Evolutionary conservation across 1,284 basidiomycete species (phyloP).

Genomic region (Phellopilus nigrolimitatus): DNA sequence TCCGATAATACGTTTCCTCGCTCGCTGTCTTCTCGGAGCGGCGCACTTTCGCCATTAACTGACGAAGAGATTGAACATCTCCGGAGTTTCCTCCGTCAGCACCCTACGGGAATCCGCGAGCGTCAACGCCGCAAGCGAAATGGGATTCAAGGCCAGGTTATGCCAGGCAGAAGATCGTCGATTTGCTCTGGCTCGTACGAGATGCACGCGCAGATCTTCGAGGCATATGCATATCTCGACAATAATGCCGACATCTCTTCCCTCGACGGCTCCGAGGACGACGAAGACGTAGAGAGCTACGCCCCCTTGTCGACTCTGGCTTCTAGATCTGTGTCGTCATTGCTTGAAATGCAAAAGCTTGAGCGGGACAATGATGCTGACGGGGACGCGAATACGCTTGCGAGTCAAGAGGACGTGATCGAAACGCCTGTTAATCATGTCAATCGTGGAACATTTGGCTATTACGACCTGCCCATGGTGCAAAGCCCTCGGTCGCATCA

Average conservation of each 20-base stretch:
- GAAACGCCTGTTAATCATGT: constrained; percentile 6
- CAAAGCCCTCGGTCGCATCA: background rate
- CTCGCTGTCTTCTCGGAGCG: constrained; percentile 7
- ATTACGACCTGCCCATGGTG: constrained; percentile 13
- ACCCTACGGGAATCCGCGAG: constrained; percentile 14
- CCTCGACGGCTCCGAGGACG: constrained; percentile 7
- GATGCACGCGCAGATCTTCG: constrained; percentile 16
- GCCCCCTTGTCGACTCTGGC: constrained; percentile 8
- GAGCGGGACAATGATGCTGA: background rate
- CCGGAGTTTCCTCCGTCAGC: constrained; percentile 13
- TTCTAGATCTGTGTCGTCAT: background rate
- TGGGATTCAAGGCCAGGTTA: background rate
- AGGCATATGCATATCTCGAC: constrained; percentile 12
- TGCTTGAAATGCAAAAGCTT: background rate
- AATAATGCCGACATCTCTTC: constrained; percentile 12
- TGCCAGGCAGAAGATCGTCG: background rate
- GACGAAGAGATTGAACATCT: constrained; percentile 18
- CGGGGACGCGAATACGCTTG: background rate
- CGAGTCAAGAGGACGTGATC: constrained; percentile 9
- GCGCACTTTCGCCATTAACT: constrained; percentile 16
- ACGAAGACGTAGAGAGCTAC: constrained; percentile 13
- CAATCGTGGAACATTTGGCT: constrained; percentile 20
- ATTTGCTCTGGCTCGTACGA: constrained; percentile 13
- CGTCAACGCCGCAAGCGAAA: constrained; percentile 14
- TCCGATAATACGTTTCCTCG: constrained; percentile 4